These are phyloP conservation scores for Dendrothele bispora DNA, from an alignment of 768 basidiomycete genomes.

Conservation along the genomic window DNA sequence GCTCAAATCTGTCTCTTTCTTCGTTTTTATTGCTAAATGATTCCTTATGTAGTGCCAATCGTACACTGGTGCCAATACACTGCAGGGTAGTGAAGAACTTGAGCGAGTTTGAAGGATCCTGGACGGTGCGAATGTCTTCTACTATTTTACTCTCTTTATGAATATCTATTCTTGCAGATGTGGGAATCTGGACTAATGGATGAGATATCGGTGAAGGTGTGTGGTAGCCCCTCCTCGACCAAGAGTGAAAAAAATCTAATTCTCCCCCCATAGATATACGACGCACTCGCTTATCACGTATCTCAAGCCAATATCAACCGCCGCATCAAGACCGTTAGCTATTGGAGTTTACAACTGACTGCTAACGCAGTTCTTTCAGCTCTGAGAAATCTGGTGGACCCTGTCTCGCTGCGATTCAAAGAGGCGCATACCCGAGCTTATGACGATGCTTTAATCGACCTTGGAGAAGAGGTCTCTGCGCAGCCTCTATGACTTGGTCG, in stretches of 20 bases:
- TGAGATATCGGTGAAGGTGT: constrained; percentile 81
- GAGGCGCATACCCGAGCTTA: constrained; percentile 49
- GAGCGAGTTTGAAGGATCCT: constrained; percentile 90
- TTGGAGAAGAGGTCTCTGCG: constrained; percentile 1
- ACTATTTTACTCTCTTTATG: constrained; percentile 12
- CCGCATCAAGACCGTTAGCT: constrained; percentile 84
- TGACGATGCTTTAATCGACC: constrained; percentile 16
- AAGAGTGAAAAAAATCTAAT: background rate
- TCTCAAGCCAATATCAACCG: constrained; percentile 87
- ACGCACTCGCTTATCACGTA: constrained; percentile 94
- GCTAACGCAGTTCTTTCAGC: constrained; percentile 83
- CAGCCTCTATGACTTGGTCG: too few species aligned
- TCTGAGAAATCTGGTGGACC: constrained; percentile 76
- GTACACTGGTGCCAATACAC: constrained; percentile 91
- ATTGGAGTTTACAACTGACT: constrained; percentile 95
- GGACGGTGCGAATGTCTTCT: constrained; percentile 66
- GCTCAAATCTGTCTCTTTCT: background rate
- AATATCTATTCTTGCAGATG: constrained; percentile 53
- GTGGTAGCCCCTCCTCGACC: constrained; percentile 10
- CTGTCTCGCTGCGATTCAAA: constrained; percentile 47
- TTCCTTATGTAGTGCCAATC: constrained; percentile 74
- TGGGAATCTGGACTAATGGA: constrained; percentile 97
- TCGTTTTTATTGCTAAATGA: constrained; percentile 5
- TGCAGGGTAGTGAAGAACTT: constrained; percentile 85
- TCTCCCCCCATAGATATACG: constrained; percentile 61